Percentiles rank a stretch among this genome's conserved stretches.
These are phyloP conservation scores for Coemansia sp. DNA, from an alignment of 192 early-diverging fungal genomes.

Conservation along the genomic window DNA sequence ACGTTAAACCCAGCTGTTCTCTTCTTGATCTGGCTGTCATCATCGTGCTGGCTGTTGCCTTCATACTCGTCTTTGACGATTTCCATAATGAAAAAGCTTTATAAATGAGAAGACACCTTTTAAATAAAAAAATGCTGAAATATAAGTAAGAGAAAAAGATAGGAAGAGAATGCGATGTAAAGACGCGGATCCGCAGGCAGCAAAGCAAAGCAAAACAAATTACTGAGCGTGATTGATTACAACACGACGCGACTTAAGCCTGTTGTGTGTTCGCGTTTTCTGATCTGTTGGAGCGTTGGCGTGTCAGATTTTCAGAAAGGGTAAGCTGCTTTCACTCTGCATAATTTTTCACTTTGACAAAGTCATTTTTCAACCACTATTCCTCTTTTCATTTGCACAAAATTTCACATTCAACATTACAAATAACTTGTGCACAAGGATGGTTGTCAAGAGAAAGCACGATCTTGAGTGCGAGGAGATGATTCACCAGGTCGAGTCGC, in stretches of 20 bases:
- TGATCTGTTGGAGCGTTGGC: no score
- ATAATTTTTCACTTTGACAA: background rate
- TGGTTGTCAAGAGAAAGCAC: conserved; percentile 39
- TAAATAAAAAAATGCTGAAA: background rate
- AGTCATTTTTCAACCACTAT: background rate
- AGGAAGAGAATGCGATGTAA: background rate
- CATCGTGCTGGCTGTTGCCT: background rate
- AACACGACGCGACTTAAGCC: no score
- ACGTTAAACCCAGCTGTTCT: conserved; percentile 21
- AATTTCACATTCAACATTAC: background rate
- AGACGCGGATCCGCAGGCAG: no score
- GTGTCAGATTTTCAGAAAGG: no score
- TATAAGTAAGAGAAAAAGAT: background rate
- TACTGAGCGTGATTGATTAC: no score
- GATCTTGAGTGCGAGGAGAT: background rate
- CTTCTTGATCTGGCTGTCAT: conserved; percentile 5
- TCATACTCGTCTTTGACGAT: conserved; percentile 4
- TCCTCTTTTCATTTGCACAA: background rate
- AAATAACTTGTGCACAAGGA: conserved; percentile 1
- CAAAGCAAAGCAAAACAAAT: no score
- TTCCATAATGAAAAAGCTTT: background rate
- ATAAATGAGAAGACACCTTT: background rate
- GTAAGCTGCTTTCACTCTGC: background rate
- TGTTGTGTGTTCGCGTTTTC: conserved; percentile 1
- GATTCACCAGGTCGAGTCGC: background rate